Evolutionary conservation across 352 stramenopile genomes (phyloP).

Genomic region (Phytophthora capsici): DNA sequence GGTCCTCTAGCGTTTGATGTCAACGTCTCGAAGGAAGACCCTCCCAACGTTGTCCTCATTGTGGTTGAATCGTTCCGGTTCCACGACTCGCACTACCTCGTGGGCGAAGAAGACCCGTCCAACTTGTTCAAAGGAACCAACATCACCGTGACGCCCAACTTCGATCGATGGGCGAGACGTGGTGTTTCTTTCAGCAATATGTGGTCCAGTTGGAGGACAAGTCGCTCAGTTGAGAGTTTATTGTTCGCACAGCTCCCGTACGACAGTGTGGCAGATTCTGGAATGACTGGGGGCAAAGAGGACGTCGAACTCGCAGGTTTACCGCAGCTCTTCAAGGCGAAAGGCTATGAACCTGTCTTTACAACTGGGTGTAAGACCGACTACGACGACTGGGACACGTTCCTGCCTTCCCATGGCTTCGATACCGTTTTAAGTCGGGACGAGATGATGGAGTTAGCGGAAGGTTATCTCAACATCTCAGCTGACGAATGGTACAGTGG

Average conservation of each 20-base stretch:
- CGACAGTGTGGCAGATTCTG: constrained; percentile 43
- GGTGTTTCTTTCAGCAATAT: constrained; percentile 60
- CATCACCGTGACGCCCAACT: constrained; percentile 50
- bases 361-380: constrained; percentile 48
- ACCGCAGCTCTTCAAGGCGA: constrained; percentile 57
- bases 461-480: constrained; percentile 43
- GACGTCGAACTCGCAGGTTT: constrained; percentile 43
- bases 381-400: constrained; percentile 60
- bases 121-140: constrained; percentile 46
- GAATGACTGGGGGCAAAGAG: constrained; percentile 39
- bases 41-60: constrained; percentile 59
- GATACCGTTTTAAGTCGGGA: constrained; percentile 47
- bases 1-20: constrained; percentile 54
- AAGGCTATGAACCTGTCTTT: constrained; percentile 60
- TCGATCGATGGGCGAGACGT: constrained; percentile 55
- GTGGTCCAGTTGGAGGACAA: constrained; percentile 69
- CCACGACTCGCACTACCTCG: constrained; percentile 59
- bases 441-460: constrained; percentile 47
- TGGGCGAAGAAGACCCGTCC: constrained; percentile 41
- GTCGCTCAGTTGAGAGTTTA: constrained; percentile 62
- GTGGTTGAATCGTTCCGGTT: constrained; percentile 63
- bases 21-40: constrained; percentile 34
- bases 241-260: constrained; percentile 60
- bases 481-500: constrained; percentile 40
- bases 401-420: constrained; percentile 58